Percentiles rank a stretch among this genome's conserved stretches.
phyloP scores from a whole-genome alignment of 495 filamentous ascomycete genomes.

The Hyaloscypha finlandica region DNA sequence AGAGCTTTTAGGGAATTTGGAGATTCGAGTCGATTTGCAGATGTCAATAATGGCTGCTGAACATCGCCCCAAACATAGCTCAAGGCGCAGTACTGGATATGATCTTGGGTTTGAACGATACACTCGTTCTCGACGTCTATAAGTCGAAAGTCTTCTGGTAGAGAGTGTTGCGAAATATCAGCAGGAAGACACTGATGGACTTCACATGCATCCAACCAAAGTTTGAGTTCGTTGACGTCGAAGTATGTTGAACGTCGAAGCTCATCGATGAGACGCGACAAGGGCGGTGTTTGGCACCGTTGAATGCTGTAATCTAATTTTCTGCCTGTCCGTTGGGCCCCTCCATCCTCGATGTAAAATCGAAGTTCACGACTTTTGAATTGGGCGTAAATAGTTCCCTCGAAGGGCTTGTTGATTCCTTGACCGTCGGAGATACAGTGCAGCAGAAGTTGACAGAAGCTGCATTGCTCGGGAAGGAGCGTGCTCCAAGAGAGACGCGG shows the following conservation, averaged over 20 bases:
- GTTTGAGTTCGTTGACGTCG: background rate
- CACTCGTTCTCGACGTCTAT: background rate
- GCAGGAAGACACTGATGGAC: background rate
- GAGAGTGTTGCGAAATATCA: background rate
- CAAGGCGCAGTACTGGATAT: conserved; percentile 2
- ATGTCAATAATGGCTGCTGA: conserved; percentile 17
- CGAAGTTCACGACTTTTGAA: no score
- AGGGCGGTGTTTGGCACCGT: background rate
- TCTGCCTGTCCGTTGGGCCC: background rate
- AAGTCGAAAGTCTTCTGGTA: background rate
- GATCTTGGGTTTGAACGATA: conserved; percentile 24
- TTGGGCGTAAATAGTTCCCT: no score
- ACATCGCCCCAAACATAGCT: conserved; percentile 8
- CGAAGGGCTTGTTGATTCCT: no score
- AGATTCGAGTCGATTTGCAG: background rate
- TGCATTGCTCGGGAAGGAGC: background rate
- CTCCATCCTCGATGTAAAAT: no score
- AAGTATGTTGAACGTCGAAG: background rate
- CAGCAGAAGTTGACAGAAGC: conserved; percentile 1
- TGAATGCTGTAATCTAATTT: background rate
- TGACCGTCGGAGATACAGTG: no score
- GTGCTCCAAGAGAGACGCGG: background rate
- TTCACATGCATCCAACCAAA: background rate
- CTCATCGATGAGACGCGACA: background rate
- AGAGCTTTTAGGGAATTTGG: conserved; percentile 11